Conservation (phyloP, 176 grass and related monocot genomes). For the Chloris gayana region DNA sequence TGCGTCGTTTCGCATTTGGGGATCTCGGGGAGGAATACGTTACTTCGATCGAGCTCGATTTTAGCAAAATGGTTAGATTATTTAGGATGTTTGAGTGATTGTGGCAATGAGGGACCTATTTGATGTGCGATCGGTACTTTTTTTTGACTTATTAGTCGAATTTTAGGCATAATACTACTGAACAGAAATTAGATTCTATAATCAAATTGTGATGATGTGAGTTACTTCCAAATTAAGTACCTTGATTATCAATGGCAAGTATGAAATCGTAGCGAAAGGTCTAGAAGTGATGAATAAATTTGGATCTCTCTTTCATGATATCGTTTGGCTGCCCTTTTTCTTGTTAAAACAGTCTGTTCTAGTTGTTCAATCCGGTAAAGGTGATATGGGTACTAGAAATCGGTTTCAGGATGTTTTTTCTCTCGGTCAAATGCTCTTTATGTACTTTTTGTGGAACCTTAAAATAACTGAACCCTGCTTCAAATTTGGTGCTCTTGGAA, state of each 20-base stretch:
- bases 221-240: not conserved
- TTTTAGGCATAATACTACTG: not conserved
- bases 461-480: not conserved
- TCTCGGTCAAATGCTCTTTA: not conserved
- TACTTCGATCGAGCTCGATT: not conserved
- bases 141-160: not conserved
- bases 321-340: not conserved
- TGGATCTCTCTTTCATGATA: not conserved
- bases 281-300: not conserved
- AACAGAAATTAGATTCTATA: not conserved
- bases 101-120: not conserved
- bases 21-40: slow-evolving; percentile 2
- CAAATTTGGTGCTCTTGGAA: not conserved
- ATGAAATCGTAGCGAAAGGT: not conserved
- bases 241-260: not conserved
- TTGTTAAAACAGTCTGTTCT: not conserved
- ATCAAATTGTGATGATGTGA: not conserved
- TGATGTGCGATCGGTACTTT: not conserved
- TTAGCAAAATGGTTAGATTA: not conserved
- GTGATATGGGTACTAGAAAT: not conserved
- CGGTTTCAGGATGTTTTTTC: not conserved
- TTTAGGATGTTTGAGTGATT: not conserved
- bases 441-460: slow-evolving; percentile 2
- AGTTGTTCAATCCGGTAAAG: not conserved
- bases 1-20: slow-evolving; percentile 5